These are phyloP conservation scores for Vaccinium corymbosum DNA, from an alignment of 148 eudicot species.

Conservation along the genomic window DNA sequence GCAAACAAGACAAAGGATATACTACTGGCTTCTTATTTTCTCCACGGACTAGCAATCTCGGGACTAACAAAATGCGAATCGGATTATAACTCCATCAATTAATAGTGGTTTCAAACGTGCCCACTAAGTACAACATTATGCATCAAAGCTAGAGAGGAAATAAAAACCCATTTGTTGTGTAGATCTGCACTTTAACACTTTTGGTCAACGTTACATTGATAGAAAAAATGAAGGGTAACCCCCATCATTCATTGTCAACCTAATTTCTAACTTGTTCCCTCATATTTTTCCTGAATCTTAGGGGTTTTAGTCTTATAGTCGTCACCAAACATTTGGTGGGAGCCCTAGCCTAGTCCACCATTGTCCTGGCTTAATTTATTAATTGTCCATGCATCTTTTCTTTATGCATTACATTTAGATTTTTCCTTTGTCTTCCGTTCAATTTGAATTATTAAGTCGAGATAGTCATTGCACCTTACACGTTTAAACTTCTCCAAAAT, in stretches of 20 bases:
- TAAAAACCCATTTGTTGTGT: neutral
- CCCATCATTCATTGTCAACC: constrained; percentile 21
- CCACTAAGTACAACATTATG: neutral
- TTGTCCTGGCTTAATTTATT: neutral
- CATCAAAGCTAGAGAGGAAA: neutral
- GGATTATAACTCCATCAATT: too few relatives aligned
- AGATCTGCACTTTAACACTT: neutral
- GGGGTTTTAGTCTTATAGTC: neutral
- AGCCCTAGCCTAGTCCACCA: neutral
- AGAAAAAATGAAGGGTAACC: neutral
- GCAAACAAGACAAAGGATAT: neutral
- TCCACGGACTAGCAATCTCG: neutral
- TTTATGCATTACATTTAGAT: too few relatives aligned
- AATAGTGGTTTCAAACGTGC: neutral
- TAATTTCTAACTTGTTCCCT: constrained; percentile 15
- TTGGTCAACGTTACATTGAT: neutral
- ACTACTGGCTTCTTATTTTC: too few relatives aligned
- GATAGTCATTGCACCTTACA: too few relatives aligned
- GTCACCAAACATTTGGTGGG: constrained; percentile 10
- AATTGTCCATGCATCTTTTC: neutral
- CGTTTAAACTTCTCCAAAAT: too few relatives aligned
- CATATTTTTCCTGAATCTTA: constrained; percentile 15
- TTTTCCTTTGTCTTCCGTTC: too few relatives aligned
- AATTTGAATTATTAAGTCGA: too few relatives aligned
- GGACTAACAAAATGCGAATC: neutral